Evolutionary conservation across 768 basidiomycete species (phyloP).

Genomic region (Coprinopsis marcescibilis): DNA sequence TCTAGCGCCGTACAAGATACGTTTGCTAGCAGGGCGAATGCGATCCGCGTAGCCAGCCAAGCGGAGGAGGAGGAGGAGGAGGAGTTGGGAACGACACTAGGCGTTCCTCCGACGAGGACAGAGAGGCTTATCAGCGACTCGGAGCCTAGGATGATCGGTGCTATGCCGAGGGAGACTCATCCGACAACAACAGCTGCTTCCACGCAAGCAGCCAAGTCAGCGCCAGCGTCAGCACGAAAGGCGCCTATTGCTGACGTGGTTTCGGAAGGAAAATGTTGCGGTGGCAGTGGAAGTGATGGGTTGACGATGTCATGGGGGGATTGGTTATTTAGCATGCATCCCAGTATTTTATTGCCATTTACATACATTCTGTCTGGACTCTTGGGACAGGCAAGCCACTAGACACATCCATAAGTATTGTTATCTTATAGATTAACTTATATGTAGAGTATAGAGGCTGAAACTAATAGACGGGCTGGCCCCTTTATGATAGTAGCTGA

Average conservation of each 20-base stretch:
- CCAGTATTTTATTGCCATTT: neutral
- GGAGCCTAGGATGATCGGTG: constrained; percentile 7
- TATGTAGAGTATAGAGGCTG: no score
- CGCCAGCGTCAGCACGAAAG: no score
- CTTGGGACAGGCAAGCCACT: neutral
- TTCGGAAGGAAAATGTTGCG: neutral
- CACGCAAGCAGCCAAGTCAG: no score
- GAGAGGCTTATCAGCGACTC: no score
- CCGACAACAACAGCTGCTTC: neutral
- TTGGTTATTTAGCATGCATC: constrained; percentile 5
- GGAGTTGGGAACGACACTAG: no score
- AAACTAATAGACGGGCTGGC: neutral
- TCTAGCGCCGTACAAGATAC: neutral
- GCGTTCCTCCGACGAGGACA: no score
- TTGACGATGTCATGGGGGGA: neutral
- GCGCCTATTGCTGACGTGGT: no score
- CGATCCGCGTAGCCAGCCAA: neutral
- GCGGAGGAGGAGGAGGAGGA: no score
- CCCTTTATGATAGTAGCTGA: neutral
- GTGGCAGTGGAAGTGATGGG: neutral
- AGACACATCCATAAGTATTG: neutral
- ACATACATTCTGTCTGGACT: neutral
- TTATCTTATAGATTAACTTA: neutral
- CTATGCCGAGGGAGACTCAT: neutral
- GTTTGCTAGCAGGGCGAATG: neutral